Evolutionary conservation across 495 filamentous ascomycete species (phyloP), one percentile per base, ranked within the genome.

Genomic region (Penicillium bialowiezense): DNA sequence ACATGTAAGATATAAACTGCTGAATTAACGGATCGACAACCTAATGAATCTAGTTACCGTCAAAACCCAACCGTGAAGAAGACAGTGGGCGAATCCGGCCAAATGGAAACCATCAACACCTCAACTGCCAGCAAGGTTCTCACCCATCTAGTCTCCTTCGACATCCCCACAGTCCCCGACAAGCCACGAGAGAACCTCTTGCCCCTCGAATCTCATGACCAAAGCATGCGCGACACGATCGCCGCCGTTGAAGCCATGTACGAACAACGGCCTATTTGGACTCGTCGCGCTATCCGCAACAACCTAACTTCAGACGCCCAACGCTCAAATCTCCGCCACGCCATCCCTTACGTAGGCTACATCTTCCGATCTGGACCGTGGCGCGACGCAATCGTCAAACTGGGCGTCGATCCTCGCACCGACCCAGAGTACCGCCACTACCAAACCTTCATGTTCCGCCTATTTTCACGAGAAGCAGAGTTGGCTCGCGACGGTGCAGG

Each of bases 351-450:
- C 55, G 81, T 88, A 1, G 91, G 85, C 7, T 98, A 96, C 69
- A 84, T 87, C 69, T 96, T 96, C 76, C 82, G 82, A 39, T 86
- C 84, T 5, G 93, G 93, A 1, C 93, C 93, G 0, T 98, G 89
- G 86, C 80, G 89, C 40, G 91, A 97, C 63, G 83, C 88, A 12
- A 78, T 96, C 48, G 78, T 97, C 50, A 80, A 77, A 43, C 89
- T 89, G 55, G 95, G 93, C 9, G 59, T 95, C 20, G 95, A 98
- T 60, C 93, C 93, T 0, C 81, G 95, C 40, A 71, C 66, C 6
- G 85, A 89, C 43, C 82, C 85, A 0, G 76, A 81, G 14, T 91
- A 86, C 57, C 82, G 91, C 1, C 63, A 78, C 23, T 97, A 95
- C 67, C 93, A 98, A 64, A 92, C 89, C 0, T 67, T 96, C 36